phyloP scores from a whole-genome alignment of 2,329 filamentous ascomycete genomes.

The Dactylellina leptospora region DNA sequence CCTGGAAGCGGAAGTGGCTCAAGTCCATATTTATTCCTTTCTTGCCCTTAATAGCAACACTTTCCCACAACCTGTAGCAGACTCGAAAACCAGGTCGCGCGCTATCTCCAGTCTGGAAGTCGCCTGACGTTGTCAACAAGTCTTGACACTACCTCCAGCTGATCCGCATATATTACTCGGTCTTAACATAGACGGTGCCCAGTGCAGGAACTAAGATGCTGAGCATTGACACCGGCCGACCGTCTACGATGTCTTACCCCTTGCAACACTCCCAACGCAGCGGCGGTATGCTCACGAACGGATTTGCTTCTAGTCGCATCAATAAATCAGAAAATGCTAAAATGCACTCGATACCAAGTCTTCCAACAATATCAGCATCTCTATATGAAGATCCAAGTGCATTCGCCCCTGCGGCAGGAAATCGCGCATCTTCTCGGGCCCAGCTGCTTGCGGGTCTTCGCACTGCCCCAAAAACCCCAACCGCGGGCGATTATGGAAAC shows the following conservation, averaged over 20 bases:
- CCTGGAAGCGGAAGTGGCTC: no score
- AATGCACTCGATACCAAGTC: slow-evolving; percentile 25
- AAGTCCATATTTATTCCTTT: no score
- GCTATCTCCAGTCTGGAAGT: no score
- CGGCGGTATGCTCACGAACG: slow-evolving; percentile 22
- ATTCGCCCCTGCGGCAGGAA: slow-evolving; percentile 5
- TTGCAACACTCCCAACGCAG: slow-evolving; percentile 31
- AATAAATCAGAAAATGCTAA: slow-evolving; percentile 24
- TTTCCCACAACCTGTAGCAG: background rate
- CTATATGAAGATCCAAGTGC: slow-evolving; percentile 41
- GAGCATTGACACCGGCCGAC: slow-evolving; percentile 52
- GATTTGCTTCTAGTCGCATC: slow-evolving; percentile 26
- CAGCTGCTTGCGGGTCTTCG: slow-evolving; percentile 92
- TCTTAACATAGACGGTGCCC: background rate
- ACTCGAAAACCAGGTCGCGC: no score
- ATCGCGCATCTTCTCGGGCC: slow-evolving; percentile 67
- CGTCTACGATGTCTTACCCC: slow-evolving; percentile 40
- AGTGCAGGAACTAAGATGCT: slow-evolving; percentile 49
- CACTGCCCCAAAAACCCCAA: slow-evolving; percentile 87
- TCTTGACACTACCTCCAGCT: no score
- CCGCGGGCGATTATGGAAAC: slow-evolving; percentile 58
- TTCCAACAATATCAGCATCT: slow-evolving; percentile 44
- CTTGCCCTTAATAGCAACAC: no score
- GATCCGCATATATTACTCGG: no score
- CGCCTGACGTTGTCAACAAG: no score